A percentile compares a stretch with the other conserved stretches of the same genome.
phyloP scores from a whole-genome alignment of 208 protist species.

The Crithidia acanthocephali region DNA sequence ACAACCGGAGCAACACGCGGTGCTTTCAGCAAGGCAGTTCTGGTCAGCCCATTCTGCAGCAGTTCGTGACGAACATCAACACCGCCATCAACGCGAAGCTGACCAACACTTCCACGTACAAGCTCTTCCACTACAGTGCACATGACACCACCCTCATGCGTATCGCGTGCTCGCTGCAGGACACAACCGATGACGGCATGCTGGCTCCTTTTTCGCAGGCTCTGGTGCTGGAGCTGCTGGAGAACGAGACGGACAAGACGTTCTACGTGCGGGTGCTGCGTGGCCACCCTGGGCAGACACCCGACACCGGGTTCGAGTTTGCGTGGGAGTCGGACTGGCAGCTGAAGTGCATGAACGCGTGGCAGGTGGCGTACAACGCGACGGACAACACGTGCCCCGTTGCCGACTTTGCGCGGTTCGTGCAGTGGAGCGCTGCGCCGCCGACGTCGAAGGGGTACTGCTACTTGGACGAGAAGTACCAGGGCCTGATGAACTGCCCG shows the following conservation, averaged over 20 bases:
- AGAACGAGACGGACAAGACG: conserved; percentile 24
- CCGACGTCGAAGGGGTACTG: conserved; percentile 43
- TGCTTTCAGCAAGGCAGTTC: conserved; percentile 24
- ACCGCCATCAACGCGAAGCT: conserved; percentile 13
- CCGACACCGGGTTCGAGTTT: conserved; percentile 37
- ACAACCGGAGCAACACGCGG: conserved; percentile 27
- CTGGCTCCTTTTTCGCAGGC: conserved; percentile 58
- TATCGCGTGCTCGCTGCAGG: conserved; percentile 46
- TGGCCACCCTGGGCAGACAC: conserved; percentile 44
- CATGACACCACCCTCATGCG: conserved; percentile 51
- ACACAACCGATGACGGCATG: conserved; percentile 31
- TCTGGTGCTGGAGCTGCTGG: conserved; percentile 60
- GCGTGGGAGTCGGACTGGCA: conserved; percentile 37
- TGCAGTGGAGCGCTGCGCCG: conserved; percentile 39
- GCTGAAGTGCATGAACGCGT: conserved; percentile 47
- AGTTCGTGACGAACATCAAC: conserved; percentile 48
- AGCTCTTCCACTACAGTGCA: conserved; percentile 61
- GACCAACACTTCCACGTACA: conserved; percentile 29
- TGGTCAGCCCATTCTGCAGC: conserved; percentile 25
- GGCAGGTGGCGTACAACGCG: conserved; percentile 35
- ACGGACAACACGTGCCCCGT: conserved; percentile 45
- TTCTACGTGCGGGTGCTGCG: conserved; percentile 63
- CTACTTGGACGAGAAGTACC: conserved; percentile 47
- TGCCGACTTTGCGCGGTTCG: conserved; percentile 48
- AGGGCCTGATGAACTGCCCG: conserved; percentile 27